Evolutionary conservation across 306 rosid genomes (phyloP).

Genomic region (Sesbania bispinosa): DNA sequence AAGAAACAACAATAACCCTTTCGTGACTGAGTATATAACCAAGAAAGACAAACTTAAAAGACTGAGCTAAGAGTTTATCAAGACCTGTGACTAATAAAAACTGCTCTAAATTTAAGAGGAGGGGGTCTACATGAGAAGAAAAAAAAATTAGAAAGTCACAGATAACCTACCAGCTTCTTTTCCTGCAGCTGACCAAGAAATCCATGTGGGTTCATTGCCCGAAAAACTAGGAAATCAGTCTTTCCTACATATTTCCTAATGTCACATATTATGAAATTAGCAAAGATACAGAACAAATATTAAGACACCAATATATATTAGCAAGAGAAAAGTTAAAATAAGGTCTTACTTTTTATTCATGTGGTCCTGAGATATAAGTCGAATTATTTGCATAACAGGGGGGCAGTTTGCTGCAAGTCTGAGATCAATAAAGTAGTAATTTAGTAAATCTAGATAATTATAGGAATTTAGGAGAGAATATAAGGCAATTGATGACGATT

Average conservation of each 20-base stretch:
- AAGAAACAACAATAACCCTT: no score
- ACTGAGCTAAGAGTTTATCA: no score
- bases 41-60: background rate
- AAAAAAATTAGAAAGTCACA: background rate
- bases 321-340: slow-evolving; percentile 16
- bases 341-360: slow-evolving; percentile 81
- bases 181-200: slow-evolving; percentile 96
- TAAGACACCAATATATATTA: background rate
- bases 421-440: slow-evolving; percentile 32
- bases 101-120: background rate
- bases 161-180: slow-evolving; percentile 77
- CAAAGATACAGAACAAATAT: background rate
- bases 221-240: slow-evolving; percentile 94
- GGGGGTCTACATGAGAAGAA: background rate
- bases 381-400: slow-evolving; percentile 78
- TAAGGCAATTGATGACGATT: background rate
- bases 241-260: slow-evolving; percentile 91
- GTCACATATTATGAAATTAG: slow-evolving; percentile 24
- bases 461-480: slow-evolving; percentile 10
- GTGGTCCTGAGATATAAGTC: slow-evolving; percentile 96
- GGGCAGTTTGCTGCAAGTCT: slow-evolving; percentile 99
- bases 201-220: slow-evolving; percentile 93
- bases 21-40: no score
- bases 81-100: background rate
- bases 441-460: slow-evolving; percentile 2